Evolutionary conservation across 306 rosid species (phyloP).

Genomic region (Betula pendula): DNA sequence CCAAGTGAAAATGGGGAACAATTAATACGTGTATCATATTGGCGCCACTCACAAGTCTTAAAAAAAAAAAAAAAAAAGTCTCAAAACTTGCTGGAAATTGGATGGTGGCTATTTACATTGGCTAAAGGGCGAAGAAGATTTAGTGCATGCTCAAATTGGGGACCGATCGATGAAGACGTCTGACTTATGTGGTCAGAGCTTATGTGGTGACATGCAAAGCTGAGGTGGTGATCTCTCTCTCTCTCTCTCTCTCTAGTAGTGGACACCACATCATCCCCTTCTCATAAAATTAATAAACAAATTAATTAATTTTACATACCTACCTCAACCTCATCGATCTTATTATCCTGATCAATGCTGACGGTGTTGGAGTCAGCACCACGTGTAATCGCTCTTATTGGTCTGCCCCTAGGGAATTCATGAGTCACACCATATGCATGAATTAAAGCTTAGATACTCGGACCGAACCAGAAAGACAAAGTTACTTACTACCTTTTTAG

Average conservation of each 20-base stretch:
- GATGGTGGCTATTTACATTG: too few relatives aligned
- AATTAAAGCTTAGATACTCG: too few relatives aligned
- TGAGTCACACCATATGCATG: not conserved
- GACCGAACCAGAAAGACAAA: too few relatives aligned
- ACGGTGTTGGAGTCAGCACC: constrained; percentile 24
- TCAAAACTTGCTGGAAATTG: too few relatives aligned
- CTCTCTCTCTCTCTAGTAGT: not conserved
- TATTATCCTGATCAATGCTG: constrained; percentile 9
- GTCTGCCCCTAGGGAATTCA: not conserved
- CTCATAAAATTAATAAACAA: not conserved
- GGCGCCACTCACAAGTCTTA: too few relatives aligned
- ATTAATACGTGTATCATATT: too few relatives aligned
- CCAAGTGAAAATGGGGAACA: too few relatives aligned
- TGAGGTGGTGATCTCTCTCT: constrained; percentile 5
- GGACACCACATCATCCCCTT: not conserved
- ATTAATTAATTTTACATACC: not conserved
- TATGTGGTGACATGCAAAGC: constrained; percentile 38
- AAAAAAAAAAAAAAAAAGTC: too few relatives aligned
- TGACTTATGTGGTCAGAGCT: not conserved
- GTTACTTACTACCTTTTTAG: too few relatives aligned
- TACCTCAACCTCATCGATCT: not conserved
- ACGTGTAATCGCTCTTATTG: constrained; percentile 8
- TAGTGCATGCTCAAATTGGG: not conserved
- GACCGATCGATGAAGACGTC: not conserved
- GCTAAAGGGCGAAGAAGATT: not conserved